These are phyloP conservation scores for Fusarium xyrophilum DNA, from an alignment of 2,329 filamentous ascomycete genomes.

Conservation along the genomic window DNA sequence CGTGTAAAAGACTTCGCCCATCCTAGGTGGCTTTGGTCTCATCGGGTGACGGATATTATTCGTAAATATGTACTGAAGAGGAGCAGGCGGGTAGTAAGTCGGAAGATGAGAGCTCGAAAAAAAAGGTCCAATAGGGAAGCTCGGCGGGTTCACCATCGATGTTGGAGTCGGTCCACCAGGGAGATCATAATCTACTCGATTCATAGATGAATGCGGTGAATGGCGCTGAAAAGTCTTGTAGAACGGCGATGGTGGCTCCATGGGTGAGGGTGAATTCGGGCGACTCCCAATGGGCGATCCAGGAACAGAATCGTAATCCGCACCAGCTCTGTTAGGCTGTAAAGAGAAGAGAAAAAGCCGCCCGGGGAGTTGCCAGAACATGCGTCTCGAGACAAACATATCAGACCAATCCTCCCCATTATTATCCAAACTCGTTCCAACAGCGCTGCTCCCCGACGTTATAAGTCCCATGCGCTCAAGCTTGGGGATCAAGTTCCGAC, in stretches of 20 bases:
- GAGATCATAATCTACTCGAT: constrained; percentile 47
- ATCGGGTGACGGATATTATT: constrained; percentile 83
- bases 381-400: constrained; percentile 81
- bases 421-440: constrained; percentile 70
- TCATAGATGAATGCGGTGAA: constrained; percentile 39
- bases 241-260: constrained; percentile 37
- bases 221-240: constrained; percentile 40
- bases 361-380: constrained; percentile 92
- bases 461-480: constrained; percentile 93
- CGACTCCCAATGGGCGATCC: constrained; percentile 62
- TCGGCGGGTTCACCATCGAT: constrained; percentile 44
- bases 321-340: constrained; percentile 59
- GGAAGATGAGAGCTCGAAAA: constrained; percentile 84
- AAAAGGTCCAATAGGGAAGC: constrained; percentile 70
- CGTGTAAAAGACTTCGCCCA: constrained; percentile 90
- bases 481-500: constrained; percentile 83
- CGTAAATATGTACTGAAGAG: constrained; percentile 81
- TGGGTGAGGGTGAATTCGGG: constrained; percentile 58
- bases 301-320: constrained; percentile 47
- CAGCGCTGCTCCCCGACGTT: constrained; percentile 74
- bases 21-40: constrained; percentile 84
- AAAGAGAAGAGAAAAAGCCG: constrained; percentile 88
- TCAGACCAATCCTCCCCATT: constrained; percentile 71
- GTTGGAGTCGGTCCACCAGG: constrained; percentile 50
- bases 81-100: constrained; percentile 86